Base-by-base conservation (phyloP, 2,329 filamentous ascomycete species). In the Sporothrix pseudoabietina region DNA sequence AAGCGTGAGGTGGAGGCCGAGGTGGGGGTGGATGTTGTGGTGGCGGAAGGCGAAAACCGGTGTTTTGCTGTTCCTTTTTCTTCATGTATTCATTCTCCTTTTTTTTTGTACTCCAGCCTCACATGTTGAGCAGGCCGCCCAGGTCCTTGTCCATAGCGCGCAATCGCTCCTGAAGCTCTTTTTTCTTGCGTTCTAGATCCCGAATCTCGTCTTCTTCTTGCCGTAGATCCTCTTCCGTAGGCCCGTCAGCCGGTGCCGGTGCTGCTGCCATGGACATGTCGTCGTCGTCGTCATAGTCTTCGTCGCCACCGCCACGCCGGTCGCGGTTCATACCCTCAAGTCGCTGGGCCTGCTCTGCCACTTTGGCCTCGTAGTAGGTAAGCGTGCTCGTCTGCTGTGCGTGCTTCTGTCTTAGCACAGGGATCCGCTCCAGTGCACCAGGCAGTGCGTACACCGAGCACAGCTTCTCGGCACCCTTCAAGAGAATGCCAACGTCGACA, bases 391-490 rank as follows among this genome's bases (percentile, higher is more conserved):
- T 86, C 74, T 96, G 87, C 78, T 93, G 87, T 54, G 88, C 86
- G 80, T 95, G 88, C 78, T 93, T 90, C 71, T 88, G 87, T 74
- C 94, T 87, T 78, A 97, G 85, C 55, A 86, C 85, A 0, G 89
- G 85, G 76, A 98, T 97, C 75, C 90, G 88, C 78, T 97, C 93
- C 19, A 87, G 81, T 4, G 93, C 93, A 4, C 94, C 94, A 0
- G 92, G 88, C 39, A 97, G 87, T 47, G 93, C 91, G 79, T 98
- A 98, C 39, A 98, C 94, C 61, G 88, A 88, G 77, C 94, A 94
- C 41, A 98, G 87, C 84, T 94, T 97, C 84, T 98, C 94, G 0
- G 94, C 95, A 0, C 95, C 94, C 71, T 88, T 87, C 30, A 99
- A 86, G 41, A 99, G 83, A 1, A 97, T 87, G 78, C 97, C 93